Conservation (phyloP, 164 flowering plant genomes). For the Annona squamosa region DNA sequence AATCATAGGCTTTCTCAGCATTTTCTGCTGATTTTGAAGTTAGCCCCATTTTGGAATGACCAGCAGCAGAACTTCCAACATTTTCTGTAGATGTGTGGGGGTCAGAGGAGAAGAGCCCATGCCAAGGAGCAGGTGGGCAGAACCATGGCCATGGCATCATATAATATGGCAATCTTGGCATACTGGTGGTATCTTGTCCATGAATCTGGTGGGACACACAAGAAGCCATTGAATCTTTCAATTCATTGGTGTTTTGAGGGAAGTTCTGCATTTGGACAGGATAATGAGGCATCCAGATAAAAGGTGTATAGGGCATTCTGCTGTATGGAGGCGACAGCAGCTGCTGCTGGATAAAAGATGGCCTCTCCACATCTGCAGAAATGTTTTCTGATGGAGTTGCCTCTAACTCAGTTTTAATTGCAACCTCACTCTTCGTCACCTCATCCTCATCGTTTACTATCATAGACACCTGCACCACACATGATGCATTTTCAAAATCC, state of each 20-base stretch:
- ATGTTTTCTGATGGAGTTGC: conserved; percentile 22
- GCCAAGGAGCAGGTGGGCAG: conserved; percentile 30
- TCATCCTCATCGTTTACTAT: conserved; percentile 17
- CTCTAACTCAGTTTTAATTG: conserved; percentile 20
- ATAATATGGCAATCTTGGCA: conserved; percentile 31
- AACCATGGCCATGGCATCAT: conserved; percentile 61
- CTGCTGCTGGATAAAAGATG: conserved; percentile 17
- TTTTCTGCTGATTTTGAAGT: conserved; percentile 18
- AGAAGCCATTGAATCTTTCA: neutral
- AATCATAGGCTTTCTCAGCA: conserved; percentile 11
- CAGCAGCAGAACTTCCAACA: conserved; percentile 16
- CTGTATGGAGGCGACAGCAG: conserved; percentile 25
- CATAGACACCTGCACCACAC: conserved; percentile 37
- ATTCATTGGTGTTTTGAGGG: conserved; percentile 12
- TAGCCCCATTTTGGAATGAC: conserved; percentile 16
- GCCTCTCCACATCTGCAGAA: conserved; percentile 13
- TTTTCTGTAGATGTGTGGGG: conserved; percentile 8
- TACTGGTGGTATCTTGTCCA: conserved; percentile 17
- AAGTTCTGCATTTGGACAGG: conserved; percentile 16
- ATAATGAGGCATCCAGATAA: conserved; percentile 41
- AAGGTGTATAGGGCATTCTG: conserved; percentile 29
- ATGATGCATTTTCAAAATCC: conserved; percentile 1
- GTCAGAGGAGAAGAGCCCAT: conserved; percentile 10
- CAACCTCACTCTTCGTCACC: neutral
- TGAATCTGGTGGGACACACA: conserved; percentile 6